A percentile compares a stretch with the other conserved stretches of the same genome.
These are phyloP conservation scores for Bipolaris victoriae DNA, from an alignment of 2,329 filamentous ascomycete species.

Conservation along the genomic window DNA sequence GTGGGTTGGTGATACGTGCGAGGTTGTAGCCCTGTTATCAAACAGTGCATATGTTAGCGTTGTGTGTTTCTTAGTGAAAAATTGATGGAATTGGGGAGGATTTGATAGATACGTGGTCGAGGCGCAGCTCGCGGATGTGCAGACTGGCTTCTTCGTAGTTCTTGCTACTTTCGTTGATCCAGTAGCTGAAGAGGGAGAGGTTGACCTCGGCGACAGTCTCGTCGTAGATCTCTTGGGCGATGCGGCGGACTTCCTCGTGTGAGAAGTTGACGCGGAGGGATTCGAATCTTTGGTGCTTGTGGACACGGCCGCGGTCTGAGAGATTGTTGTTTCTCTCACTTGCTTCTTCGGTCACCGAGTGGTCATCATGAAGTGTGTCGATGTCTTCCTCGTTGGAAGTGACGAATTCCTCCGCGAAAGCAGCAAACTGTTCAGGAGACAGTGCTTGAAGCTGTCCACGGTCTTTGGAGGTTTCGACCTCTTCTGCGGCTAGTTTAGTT, in stretches of 20 bases:
- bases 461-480: background rate
- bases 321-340: background rate
- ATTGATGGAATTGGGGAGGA: too few species aligned
- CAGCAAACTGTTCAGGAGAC: background rate
- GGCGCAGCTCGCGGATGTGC: slow-evolving; percentile 36
- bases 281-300: background rate
- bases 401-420: background rate
- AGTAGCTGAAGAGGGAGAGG: slow-evolving; percentile 33
- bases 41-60: background rate
- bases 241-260: slow-evolving; percentile 15
- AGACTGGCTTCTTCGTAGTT: slow-evolving; percentile 32
- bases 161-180: slow-evolving; percentile 29
- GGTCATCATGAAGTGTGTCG: background rate
- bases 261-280: slow-evolving; percentile 21
- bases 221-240: slow-evolving; percentile 29
- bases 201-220: slow-evolving; percentile 34
- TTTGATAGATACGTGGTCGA: slow-evolving; percentile 32
- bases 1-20: slow-evolving; percentile 19
- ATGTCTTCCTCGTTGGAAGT: background rate
- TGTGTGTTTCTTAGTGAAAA: too few species aligned
- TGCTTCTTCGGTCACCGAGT: background rate
- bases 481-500: background rate
- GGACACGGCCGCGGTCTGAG: slow-evolving; percentile 1
- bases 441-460: background rate
- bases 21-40: slow-evolving; percentile 27